Evolutionary conservation across 768 basidiomycete species (phyloP), one percentile per base, ranked within the genome.

Genomic region (Suillus subluteus): DNA sequence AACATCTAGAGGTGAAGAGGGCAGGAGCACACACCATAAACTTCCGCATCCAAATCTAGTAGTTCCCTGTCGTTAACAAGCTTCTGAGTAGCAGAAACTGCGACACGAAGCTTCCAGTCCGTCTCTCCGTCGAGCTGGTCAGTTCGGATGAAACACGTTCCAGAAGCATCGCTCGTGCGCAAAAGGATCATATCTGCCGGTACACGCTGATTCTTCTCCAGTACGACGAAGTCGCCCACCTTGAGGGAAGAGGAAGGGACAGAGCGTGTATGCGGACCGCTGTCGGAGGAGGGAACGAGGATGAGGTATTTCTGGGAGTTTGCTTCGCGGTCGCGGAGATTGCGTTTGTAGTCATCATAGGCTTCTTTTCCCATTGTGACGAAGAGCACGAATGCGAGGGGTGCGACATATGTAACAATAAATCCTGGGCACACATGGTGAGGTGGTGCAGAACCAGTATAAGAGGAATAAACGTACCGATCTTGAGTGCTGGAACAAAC

Each of bases 311-410:
- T 90, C 66, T 94, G 91, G 0, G 96, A 98, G 75, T 99, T 99
- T 65, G 98, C 96, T 77, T 98, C 95, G 50, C 88, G 85, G 78
- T 99, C 98, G 58, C 98, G 90, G 11, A 91, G 86, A 73, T 96
- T 86, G 32, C 97, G 94, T 73, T 95, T 92, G 83, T 98, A 98
- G 81, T 99, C 97, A 76, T 99, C 98, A 73, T 95, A 97, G 3
- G 98, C 98, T 79, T 99, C 98, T 77, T 99, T 99, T 26, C 97
- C 97, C 87, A 99, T 96, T 3, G 98, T 99, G 6, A 99, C 93
- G 67, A 82, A 87, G 1, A 99, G 84, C 2, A 99, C 98, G 73
- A 99, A 98, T 1, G 94, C 97, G 9, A 99, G 87, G 1, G 98
- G 98, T 0, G 95, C 97, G 66, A 99, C 87, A 76, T 99, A 99